Evolutionary conservation across 768 basidiomycete species (phyloP).

Genomic region (Suillus luteus): DNA sequence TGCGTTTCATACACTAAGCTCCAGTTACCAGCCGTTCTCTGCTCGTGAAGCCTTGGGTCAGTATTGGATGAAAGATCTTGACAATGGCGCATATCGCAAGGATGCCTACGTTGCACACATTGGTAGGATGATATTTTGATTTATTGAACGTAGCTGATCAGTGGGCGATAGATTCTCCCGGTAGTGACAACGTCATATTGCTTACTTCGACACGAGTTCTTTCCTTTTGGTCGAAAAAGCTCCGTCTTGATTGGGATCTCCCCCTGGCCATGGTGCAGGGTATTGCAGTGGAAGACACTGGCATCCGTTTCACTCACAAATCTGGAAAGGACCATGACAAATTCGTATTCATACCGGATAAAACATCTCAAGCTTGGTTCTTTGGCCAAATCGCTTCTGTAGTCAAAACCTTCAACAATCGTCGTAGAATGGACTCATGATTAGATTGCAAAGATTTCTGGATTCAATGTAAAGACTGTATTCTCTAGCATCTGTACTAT

Average conservation of each 20-base stretch:
- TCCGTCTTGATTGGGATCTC: slow-evolving; percentile 90
- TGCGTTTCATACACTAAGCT: slow-evolving; percentile 1
- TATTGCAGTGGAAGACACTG: slow-evolving; percentile 86
- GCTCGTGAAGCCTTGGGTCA: slow-evolving; percentile 91
- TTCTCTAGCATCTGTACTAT: slow-evolving; percentile 30
- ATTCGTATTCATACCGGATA: slow-evolving; percentile 77
- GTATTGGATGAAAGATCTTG: slow-evolving; percentile 95
- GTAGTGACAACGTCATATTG: slow-evolving; percentile 77
- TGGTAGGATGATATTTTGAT: slow-evolving; percentile 49
- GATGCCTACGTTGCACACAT: slow-evolving; percentile 93
- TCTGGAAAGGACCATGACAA: slow-evolving; percentile 72
- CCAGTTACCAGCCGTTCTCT: slow-evolving; percentile 72
- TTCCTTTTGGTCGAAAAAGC: slow-evolving; percentile 81
- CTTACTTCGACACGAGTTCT: slow-evolving; percentile 80
- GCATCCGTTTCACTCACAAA: slow-evolving; percentile 86
- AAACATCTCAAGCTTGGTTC: slow-evolving; percentile 76
- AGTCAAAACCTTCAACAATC: slow-evolving; percentile 75
- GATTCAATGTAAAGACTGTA: slow-evolving; percentile 20
- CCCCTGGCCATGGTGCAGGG: slow-evolving; percentile 86
- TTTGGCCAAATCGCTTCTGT: slow-evolving; percentile 75
- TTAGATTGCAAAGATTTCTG: slow-evolving; percentile 16
- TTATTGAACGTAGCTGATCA: slow-evolving; percentile 14
- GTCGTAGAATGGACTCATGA: slow-evolving; percentile 64
- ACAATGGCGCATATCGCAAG: slow-evolving; percentile 81
- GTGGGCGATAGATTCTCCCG: slow-evolving; percentile 59